Base-by-base conservation (phyloP, 2,329 filamentous ascomycete genomes). In the Simplicillium aogashimaense region DNA sequence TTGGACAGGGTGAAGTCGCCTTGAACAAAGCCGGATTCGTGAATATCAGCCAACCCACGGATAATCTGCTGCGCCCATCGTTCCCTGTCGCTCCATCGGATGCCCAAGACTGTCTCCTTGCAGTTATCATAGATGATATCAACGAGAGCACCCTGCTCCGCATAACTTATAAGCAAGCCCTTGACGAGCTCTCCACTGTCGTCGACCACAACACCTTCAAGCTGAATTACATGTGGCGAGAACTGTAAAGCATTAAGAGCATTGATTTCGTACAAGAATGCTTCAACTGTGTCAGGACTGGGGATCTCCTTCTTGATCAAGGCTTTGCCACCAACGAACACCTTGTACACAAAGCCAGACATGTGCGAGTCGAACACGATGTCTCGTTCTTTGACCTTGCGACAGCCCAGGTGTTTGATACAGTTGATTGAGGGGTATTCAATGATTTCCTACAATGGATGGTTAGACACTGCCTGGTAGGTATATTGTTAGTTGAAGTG, bases 301-400 rank as follows among this genome's bases (percentile, higher is more conserved):
- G 92, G 92, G 13, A 98, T 97, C 56, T 98, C 92, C 59, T 98
- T 98, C 61, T 97, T 97, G 63, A 98, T 95, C 52, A 88, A 82
- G 2, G 78, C 66, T 42, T 72, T 66, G 9, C 76, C 79, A 43
- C 76, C 68, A 29, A 88, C 76, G 12, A 67, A 73, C 42, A 98
- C 87, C 58, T 94, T 94, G 70, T 97, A 98, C 14, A 97, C 92
- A 56, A 97, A 98, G 2, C 92, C 92, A 16, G 90, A 97, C 58
- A 97, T 78, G 64, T 98, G 92, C 1, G 86, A 85, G 49, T 94
- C 85, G 53, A 98, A 95, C 33, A 78, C 70, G 29, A 98, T 69
- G 30, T 87, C 78, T 37, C 74, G 76, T 57, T 97, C 90, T 29
- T 69, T 72, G 59, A 82, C 79, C 43, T 69, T 74, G 46, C 63